Base-by-base conservation (phyloP, 1,284 basidiomycete genomes). In the Pseudozyma sp. region DNA sequence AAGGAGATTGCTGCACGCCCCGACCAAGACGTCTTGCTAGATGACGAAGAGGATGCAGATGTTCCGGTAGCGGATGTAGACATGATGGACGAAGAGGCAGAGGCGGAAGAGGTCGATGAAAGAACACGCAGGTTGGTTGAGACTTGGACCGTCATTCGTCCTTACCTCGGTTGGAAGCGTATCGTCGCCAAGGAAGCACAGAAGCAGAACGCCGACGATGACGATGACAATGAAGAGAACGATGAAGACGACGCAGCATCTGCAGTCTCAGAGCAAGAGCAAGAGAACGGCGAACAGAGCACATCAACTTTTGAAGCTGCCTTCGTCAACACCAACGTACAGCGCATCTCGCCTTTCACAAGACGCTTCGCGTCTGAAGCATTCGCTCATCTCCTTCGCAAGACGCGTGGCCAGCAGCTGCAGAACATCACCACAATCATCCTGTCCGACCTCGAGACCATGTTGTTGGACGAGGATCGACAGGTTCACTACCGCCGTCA, bases 341-440 rank as follows among this genome's bases (percentile, higher is more conserved):
- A 58, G 19, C 72, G 71, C 42, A 67, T 77, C 54, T 71, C 78
- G 31, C 55, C 77, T 13, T 81, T 83, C 48, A 80, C 78, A 10
- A 68, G 80, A 14, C 78, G 83, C 31, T 85, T 85, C 47, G 81
- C 80, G 4, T 73, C 81, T 0, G 83, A 85, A 58, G 83, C 83
- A 0, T 76, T 85, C 31, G 81, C 83, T 1, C 80, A 84, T 48
- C 77, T 85, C 14, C 62, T 84, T 6, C 79, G 83, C 53, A 83
- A 80, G 63, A 78, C 80, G 13, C 67, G 79, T 10, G 64, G 55
- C 12, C 50, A 45, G 3, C 78, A 83, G 48, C 68, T 85, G 21
- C 56, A 61, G 25, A 64, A 60, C 25, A 67, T 83, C 25, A 65
- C 69, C 11, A 35, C 60, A 8, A 53, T 61, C 45, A 82, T 85